phyloP scores from a whole-genome alignment of 2,329 filamentous ascomycete genomes.

The Paecilomyces formosus region DNA sequence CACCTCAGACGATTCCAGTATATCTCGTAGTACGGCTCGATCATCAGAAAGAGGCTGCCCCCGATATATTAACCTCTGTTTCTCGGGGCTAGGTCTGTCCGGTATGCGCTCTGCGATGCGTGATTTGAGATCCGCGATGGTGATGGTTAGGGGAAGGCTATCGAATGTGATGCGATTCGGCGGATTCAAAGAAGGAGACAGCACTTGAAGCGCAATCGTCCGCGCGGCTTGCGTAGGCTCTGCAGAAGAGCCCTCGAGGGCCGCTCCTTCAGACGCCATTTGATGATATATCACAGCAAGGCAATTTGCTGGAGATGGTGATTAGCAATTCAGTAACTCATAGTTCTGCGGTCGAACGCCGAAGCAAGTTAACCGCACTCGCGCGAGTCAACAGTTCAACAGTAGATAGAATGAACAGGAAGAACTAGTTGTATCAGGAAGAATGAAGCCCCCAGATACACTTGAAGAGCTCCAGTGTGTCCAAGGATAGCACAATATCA shows the following conservation, averaged over 20 bases:
- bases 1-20: slow-evolving; percentile 47
- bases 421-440: background rate
- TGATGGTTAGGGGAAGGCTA: slow-evolving; percentile 32
- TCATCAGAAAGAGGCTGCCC: slow-evolving; percentile 47
- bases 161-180: slow-evolving; percentile 30
- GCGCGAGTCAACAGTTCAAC: background rate
- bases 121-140: slow-evolving; percentile 46
- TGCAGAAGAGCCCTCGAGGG: background rate
- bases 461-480: background rate
- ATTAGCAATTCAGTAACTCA: background rate
- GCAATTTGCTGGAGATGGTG: background rate
- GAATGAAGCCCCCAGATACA: background rate
- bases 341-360: background rate
- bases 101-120: slow-evolving; percentile 45
- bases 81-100: slow-evolving; percentile 34
- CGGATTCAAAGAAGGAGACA: slow-evolving; percentile 34
- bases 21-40: slow-evolving; percentile 39
- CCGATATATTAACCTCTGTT: slow-evolving; percentile 52
- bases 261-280: slow-evolving; percentile 3
- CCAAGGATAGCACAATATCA: background rate
- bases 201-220: slow-evolving; percentile 27
- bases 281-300: background rate
- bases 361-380: background rate
- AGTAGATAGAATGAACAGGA: background rate
- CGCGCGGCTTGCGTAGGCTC: background rate